Evolutionary conservation across 371 early-diverging fungal genomes (phyloP).

Genomic region (Mucor ambiguus): DNA sequence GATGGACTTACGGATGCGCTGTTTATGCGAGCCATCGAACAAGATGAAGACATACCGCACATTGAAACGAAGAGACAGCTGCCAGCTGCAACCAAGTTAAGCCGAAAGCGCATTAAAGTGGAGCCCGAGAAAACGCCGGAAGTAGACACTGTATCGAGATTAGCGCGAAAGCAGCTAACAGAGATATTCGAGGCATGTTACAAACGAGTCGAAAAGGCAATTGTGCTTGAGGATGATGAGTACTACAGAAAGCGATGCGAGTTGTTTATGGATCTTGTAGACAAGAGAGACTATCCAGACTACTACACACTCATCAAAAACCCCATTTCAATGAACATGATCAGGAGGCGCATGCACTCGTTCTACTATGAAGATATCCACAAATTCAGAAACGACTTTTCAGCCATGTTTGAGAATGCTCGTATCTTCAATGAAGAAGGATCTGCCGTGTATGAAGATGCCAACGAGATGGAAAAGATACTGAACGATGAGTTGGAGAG

Average conservation of each 20-base stretch:
- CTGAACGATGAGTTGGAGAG: slow-evolving; percentile 15
- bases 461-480: slow-evolving; percentile 51
- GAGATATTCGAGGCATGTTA: slow-evolving; percentile 52
- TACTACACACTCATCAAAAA: slow-evolving; percentile 83
- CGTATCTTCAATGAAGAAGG: slow-evolving; percentile 79
- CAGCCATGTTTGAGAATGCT: slow-evolving; percentile 83
- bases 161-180: slow-evolving; percentile 54
- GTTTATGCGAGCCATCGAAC: slow-evolving; percentile 58
- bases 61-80: not conserved
- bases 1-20: slow-evolving; percentile 95
- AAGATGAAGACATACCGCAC: not conserved
- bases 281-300: slow-evolving; percentile 76
- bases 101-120: not conserved
- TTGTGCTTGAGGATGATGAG: slow-evolving; percentile 52
- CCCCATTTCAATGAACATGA: slow-evolving; percentile 83
- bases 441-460: slow-evolving; percentile 79
- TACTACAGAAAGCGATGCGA: slow-evolving; percentile 56
- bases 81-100: not conserved
- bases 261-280: slow-evolving; percentile 77
- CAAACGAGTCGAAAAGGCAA: slow-evolving; percentile 57
- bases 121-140: not conserved
- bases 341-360: slow-evolving; percentile 63
- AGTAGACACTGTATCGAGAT: slow-evolving; percentile 37
- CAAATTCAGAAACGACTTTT: slow-evolving; percentile 64
- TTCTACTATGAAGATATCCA: slow-evolving; percentile 52